Percentiles rank a stretch among this genome's conserved stretches.
Conservation (phyloP, 2,329 filamentous ascomycete species). For the Fusarium sp. region DNA sequence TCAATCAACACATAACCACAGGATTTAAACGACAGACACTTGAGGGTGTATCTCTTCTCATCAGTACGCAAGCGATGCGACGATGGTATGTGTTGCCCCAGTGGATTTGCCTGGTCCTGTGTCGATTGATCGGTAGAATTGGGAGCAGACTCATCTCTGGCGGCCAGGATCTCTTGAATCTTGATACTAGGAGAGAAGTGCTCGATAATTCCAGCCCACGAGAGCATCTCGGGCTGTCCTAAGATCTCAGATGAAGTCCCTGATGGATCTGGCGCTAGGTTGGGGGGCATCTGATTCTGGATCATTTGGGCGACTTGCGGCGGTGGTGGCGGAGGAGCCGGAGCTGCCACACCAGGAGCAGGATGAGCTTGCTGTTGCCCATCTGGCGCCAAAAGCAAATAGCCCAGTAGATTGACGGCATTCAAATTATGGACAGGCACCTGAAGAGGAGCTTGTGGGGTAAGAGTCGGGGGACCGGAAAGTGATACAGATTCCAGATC, state of each 20-base stretch:
- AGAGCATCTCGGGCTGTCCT: constrained; percentile 49
- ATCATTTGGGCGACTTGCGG: background rate
- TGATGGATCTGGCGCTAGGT: constrained; percentile 3
- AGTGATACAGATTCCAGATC: constrained; percentile 74
- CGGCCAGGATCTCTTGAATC: constrained; percentile 41
- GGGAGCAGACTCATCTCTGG: constrained; percentile 6
- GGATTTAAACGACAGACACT: constrained; percentile 64
- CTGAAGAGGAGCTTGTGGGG: constrained; percentile 44
- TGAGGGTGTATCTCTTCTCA: constrained; percentile 48
- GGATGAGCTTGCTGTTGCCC: constrained; percentile 10
- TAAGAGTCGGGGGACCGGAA: constrained; percentile 57
- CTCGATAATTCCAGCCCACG: constrained; percentile 57
- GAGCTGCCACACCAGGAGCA: background rate
- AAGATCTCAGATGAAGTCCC: constrained; percentile 23
- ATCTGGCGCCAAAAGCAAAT: constrained; percentile 1
- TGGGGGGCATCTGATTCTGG: background rate
- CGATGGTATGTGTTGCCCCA: constrained; percentile 41
- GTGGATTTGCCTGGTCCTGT: constrained; percentile 10
- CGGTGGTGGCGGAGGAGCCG: background rate
- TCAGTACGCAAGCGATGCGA: constrained; percentile 41
- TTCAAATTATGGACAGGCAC: constrained; percentile 23
- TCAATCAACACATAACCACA: constrained; percentile 69
- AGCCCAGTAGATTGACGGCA: constrained; percentile 32
- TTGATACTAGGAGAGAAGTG: constrained; percentile 55
- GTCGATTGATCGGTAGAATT: background rate